phyloP scores from a whole-genome alignment of 345 rosid species.

The Bruguiera sexangula region DNA sequence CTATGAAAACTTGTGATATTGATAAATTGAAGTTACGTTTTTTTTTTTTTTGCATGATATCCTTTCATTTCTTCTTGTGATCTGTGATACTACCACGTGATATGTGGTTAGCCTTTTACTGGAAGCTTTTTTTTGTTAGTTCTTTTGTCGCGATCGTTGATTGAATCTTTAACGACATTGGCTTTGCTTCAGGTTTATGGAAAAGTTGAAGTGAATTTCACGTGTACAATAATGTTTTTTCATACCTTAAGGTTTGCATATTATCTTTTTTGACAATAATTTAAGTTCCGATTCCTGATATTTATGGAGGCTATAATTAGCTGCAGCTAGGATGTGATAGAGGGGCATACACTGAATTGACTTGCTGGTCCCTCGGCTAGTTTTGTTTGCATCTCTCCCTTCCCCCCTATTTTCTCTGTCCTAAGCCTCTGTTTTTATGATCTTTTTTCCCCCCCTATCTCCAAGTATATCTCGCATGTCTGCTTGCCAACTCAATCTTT shows the following conservation, averaged over 20 bases:
- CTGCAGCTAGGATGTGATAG: too few species aligned
- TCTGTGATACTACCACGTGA: background rate
- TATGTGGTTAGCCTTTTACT: background rate
- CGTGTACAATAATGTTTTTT: conserved; percentile 45
- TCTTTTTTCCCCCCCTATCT: background rate
- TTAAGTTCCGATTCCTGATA: too few species aligned
- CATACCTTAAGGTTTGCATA: conserved; percentile 60
- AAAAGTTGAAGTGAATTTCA: conserved; percentile 43
- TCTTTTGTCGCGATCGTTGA: background rate
- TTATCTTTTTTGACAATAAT: background rate
- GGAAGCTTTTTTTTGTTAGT: background rate
- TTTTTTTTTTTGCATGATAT: too few species aligned
- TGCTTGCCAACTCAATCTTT: conserved; percentile 4
- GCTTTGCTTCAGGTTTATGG: conserved; percentile 47
- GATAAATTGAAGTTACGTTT: too few species aligned
- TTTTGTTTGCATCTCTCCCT: too few species aligned
- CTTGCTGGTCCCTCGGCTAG: too few species aligned
- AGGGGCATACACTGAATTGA: too few species aligned
- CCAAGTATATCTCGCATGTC: conserved; percentile 7
- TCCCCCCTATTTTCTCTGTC: background rate
- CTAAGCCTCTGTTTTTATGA: background rate
- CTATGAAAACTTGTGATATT: too few species aligned
- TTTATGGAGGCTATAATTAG: too few species aligned
- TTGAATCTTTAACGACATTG: background rate
- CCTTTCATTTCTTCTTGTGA: background rate